Evolutionary conservation across 1,284 basidiomycete species (phyloP).

Genomic region (Cryptococcus sp.): DNA sequence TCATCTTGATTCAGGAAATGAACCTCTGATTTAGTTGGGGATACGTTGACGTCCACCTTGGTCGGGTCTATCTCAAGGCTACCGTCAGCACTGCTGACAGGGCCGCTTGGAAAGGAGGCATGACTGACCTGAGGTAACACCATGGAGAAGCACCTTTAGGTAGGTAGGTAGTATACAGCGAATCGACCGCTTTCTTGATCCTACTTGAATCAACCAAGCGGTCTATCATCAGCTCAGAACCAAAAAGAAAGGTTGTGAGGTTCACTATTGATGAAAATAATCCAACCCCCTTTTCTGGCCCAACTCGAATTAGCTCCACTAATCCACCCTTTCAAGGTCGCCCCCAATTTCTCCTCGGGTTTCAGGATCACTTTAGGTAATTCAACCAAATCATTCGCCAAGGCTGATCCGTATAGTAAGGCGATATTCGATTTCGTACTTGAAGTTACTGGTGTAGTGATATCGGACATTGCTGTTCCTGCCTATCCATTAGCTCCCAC

Average conservation of each 20-base stretch:
- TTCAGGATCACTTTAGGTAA: conserved; percentile 47
- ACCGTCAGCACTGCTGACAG: background rate
- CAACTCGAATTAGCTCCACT: conserved; percentile 86
- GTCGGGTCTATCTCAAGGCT: conserved; percentile 80
- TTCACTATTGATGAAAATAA: conserved; percentile 97
- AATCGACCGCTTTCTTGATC: conserved; percentile 83
- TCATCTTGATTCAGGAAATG: conserved; percentile 91
- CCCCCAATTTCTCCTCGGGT: conserved; percentile 47
- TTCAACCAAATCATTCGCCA: conserved; percentile 76
- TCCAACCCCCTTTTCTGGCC: conserved; percentile 67
- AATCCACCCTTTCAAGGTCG: conserved; percentile 67
- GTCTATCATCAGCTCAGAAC: conserved; percentile 54
- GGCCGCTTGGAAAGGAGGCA: background rate
- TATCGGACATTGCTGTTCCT: conserved; percentile 67
- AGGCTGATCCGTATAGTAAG: conserved; percentile 71
- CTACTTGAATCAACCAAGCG: conserved; percentile 86
- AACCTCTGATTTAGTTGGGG: conserved; percentile 96
- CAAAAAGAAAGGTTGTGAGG: conserved; percentile 7
- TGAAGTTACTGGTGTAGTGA: conserved; percentile 73
- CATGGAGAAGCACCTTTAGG: conserved; percentile 89
- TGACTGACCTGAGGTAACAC: conserved; percentile 75
- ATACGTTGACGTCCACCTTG: conserved; percentile 94
- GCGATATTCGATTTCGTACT: conserved; percentile 70
- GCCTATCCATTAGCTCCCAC: conserved; percentile 51
- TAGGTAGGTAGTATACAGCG: conserved; percentile 77